These are phyloP conservation scores for Aspergillus chevalieri DNA, from an alignment of 2,329 filamentous ascomycete genomes.

Conservation along the genomic window DNA sequence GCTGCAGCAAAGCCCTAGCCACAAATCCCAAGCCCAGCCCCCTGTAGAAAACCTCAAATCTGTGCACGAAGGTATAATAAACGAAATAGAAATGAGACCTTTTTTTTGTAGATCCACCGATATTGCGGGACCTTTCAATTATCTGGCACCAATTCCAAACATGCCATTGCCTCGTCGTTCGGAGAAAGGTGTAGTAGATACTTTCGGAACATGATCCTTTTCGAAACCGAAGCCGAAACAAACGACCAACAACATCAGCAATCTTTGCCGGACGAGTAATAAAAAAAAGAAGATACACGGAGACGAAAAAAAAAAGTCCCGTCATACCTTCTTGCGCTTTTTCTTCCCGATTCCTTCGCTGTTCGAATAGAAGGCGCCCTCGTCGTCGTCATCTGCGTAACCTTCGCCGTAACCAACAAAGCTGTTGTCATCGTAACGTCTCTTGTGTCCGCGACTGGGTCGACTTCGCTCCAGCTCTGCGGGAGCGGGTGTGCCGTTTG, in stretches of 20 bases:
- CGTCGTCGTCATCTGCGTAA: conserved; percentile 44
- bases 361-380: conserved; percentile 39
- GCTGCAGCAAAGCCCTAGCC: background rate
- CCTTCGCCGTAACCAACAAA: conserved; percentile 49
- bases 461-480: conserved; percentile 32
- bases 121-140: conserved; percentile 13
- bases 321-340: conserved; percentile 44
- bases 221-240: background rate
- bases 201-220: conserved; percentile 38
- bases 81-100: conserved; percentile 10
- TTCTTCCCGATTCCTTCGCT: conserved; percentile 40
- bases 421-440: conserved; percentile 47
- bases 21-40: conserved; percentile 6
- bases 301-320: background rate
- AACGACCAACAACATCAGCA: conserved; percentile 8
- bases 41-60: conserved; percentile 15
- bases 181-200: conserved; percentile 33
- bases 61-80: conserved; percentile 17
- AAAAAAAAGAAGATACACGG: background rate
- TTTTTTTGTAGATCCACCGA: conserved; percentile 15
- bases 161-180: conserved; percentile 39
- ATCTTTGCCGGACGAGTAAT: conserved; percentile 1
- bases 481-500: conserved; percentile 20
- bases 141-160: conserved; percentile 41
- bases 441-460: conserved; percentile 43